A percentile compares a stretch with the other conserved stretches of the same genome.
Conservation (phyloP, 306 rosid genomes). For the Quercus bicolor region DNA sequence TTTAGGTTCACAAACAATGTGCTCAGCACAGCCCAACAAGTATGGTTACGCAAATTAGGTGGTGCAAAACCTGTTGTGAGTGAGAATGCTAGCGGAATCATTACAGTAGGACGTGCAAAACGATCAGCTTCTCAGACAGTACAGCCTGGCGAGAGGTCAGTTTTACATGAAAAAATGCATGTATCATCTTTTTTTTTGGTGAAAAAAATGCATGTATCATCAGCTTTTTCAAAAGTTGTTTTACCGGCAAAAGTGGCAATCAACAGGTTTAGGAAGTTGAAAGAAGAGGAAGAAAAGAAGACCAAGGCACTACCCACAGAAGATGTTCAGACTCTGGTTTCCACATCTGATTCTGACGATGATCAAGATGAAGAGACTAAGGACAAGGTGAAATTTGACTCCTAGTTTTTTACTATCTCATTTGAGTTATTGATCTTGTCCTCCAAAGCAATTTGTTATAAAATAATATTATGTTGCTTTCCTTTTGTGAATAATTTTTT, state of each 20-base stretch:
- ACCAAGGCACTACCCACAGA: conserved; percentile 56
- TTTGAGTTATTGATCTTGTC: background rate
- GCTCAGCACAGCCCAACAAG: conserved; percentile 97
- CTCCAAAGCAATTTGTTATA: background rate
- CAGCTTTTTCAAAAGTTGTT: conserved; percentile 11
- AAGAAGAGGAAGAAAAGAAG: conserved; percentile 58
- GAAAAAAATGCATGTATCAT: conserved; percentile 9
- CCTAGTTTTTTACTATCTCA: conserved; percentile 1
- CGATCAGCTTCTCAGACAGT: conserved; percentile 64
- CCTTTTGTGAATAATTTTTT: background rate
- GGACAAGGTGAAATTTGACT: conserved; percentile 51
- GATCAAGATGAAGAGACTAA: conserved; percentile 47
- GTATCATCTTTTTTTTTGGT: background rate
- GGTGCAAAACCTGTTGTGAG: conserved; percentile 83
- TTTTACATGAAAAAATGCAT: conserved; percentile 19
- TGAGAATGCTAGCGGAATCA: conserved; percentile 84
- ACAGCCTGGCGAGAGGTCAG: conserved; percentile 72
- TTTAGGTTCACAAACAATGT: conserved; percentile 86
- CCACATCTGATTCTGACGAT: conserved; percentile 51
- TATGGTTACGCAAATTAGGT: conserved; percentile 94
- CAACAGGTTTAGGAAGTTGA: conserved; percentile 69
- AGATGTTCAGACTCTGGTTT: conserved; percentile 56
- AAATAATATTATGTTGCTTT: background rate
- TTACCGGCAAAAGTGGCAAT: conserved; percentile 19
- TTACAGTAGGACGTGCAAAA: conserved; percentile 96